phyloP scores from a whole-genome alignment of 2,329 filamentous ascomycete species.

The Leptographium wingfieldii region DNA sequence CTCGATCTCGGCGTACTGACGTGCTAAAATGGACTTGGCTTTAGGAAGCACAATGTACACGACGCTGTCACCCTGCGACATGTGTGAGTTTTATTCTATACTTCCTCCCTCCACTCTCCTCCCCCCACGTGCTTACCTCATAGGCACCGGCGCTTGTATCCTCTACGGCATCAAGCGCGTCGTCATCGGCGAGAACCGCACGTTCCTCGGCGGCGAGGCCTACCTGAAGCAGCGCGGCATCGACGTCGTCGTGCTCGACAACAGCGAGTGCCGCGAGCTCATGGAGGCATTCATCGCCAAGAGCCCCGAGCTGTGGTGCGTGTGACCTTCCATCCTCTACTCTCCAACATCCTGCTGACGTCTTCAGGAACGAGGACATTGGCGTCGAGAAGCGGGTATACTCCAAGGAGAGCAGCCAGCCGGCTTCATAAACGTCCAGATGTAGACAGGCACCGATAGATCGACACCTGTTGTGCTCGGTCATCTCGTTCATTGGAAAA shows the following conservation, averaged over 20 bases:
- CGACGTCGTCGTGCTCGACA: constrained; percentile 59
- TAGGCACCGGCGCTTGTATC: constrained; percentile 57
- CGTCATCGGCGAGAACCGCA: constrained; percentile 67
- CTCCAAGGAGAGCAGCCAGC: constrained; percentile 19
- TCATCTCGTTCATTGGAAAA: neutral
- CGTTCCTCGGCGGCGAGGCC: constrained; percentile 59
- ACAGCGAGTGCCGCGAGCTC: constrained; percentile 49
- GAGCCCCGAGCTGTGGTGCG: constrained; percentile 59
- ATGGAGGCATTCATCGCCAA: constrained; percentile 63
- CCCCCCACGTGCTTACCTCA: neutral
- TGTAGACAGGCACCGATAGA: neutral
- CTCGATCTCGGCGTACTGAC: neutral
- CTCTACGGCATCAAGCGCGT: constrained; percentile 63
- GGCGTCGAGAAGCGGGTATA: constrained; percentile 32
- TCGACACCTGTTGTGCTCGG: no score
- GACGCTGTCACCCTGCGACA: constrained; percentile 66
- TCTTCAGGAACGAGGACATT: constrained; percentile 44
- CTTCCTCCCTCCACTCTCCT: neutral
- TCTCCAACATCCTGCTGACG: neutral
- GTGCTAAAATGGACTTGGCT: no score
- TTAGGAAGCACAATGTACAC: constrained; percentile 68
- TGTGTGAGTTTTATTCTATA: constrained; percentile 39
- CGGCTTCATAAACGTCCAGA: neutral
- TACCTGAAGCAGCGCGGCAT: constrained; percentile 56
- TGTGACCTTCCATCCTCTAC: constrained; percentile 3